Percentiles rank a stretch among this genome's conserved stretches.
These are phyloP conservation scores for Thamnidium elegans DNA, from an alignment of 192 early-diverging fungal species.

Conservation along the genomic window DNA sequence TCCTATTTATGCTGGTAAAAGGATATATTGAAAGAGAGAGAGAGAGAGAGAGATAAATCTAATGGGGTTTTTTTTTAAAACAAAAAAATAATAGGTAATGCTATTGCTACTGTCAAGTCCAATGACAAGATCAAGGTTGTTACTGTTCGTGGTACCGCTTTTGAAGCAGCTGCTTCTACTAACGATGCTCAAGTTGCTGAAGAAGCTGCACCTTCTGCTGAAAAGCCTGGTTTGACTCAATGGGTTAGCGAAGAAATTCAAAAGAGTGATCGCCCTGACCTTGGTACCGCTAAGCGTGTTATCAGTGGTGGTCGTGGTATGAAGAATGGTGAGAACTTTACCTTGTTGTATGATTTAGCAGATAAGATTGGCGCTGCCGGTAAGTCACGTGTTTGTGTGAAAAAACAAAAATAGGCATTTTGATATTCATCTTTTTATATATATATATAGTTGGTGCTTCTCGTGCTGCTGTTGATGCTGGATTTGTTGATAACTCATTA, in stretches of 20 bases:
- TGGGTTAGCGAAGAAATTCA: constrained; percentile 88
- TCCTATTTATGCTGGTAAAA: constrained; percentile 92
- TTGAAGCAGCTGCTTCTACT: constrained; percentile 63
- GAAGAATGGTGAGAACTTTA: constrained; percentile 95
- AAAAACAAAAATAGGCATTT: too few species aligned
- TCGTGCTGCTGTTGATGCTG: constrained; percentile 96
- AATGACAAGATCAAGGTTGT: constrained; percentile 84
- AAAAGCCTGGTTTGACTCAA: constrained; percentile 56
- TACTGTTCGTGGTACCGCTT: constrained; percentile 89
- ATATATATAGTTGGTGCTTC: constrained; percentile 93
- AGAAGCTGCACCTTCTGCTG: constrained; percentile 69
- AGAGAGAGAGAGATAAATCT: background rate
- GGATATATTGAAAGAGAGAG: constrained; percentile 3
- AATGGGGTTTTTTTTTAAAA: constrained; percentile 5
- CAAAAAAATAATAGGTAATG: constrained; percentile 91
- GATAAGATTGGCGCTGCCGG: constrained; percentile 92
- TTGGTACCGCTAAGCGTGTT: constrained; percentile 82
- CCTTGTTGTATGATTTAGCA: constrained; percentile 85
- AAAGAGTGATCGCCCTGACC: constrained; percentile 94
- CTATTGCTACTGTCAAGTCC: constrained; percentile 93
- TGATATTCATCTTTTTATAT: constrained; percentile 11
- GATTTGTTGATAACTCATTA: constrained; percentile 92
- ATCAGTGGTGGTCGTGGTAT: constrained; percentile 94
- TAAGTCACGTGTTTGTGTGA: constrained; percentile 34
- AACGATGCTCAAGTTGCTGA: constrained; percentile 53